Conservation (phyloP, 805 yeast species). For the Wickerhamiella sorbophila region DNA sequence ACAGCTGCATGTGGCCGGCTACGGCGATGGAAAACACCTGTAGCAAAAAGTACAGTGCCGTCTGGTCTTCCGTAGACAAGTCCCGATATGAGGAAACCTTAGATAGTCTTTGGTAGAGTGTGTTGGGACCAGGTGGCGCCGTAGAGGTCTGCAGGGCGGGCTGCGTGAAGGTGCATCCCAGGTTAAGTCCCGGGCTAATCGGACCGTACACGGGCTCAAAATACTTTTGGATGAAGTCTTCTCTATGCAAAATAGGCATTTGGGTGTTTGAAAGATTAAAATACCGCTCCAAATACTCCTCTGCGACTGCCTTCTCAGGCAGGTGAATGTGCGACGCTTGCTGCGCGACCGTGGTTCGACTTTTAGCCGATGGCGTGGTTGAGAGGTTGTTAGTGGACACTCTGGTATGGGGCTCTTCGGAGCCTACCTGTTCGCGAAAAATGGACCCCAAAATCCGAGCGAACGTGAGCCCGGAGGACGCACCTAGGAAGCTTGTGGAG, state of each 20-base stretch:
- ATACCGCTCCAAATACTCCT: constrained; percentile 44
- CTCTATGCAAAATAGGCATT: constrained; percentile 71
- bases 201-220: constrained; percentile 74
- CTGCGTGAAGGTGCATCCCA: constrained; percentile 26
- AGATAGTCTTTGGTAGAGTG: constrained; percentile 9
- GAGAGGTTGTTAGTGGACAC: background rate
- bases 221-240: constrained; percentile 47
- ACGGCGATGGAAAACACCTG: constrained; percentile 71
- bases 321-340: constrained; percentile 33
- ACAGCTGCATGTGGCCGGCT: constrained; percentile 54
- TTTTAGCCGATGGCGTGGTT: background rate
- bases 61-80: background rate
- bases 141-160: background rate
- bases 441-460: constrained; percentile 8
- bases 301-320: constrained; percentile 61
- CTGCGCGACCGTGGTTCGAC: background rate
- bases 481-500: constrained; percentile 11
- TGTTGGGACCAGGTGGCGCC: constrained; percentile 12
- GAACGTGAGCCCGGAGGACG: constrained; percentile 9
- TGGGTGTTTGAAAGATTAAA: constrained; percentile 76
- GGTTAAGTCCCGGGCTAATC: constrained; percentile 35
- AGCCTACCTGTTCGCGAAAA: constrained; percentile 10
- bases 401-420: constrained; percentile 2
- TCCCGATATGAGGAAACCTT: background rate
- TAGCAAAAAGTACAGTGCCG: constrained; percentile 46